Evolutionary conservation across 108 stramenopile genomes (phyloP).

Genomic region (Skeletonema grethae): DNA sequence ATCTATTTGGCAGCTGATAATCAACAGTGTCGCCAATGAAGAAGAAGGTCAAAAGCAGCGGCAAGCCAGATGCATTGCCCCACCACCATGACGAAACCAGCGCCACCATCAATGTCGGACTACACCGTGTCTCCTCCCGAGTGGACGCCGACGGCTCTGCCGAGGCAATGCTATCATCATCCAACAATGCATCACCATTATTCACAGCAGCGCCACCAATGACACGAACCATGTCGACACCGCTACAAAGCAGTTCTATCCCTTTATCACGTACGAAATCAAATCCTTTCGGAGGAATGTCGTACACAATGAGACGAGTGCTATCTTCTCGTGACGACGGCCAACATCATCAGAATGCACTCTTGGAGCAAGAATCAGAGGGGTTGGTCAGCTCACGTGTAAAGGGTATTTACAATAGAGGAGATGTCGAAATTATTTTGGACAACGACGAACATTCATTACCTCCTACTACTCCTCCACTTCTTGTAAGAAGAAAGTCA

Average conservation of each 20-base stretch:
- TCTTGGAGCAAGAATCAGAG: background rate
- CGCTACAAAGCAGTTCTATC: background rate
- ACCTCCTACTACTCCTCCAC: background rate
- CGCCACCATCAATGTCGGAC: background rate
- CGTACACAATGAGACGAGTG: background rate
- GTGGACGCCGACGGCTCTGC: conserved; percentile 5
- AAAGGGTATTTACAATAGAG: background rate
- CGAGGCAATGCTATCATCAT: conserved; percentile 1
- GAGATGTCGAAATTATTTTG: background rate
- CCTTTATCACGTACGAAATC: background rate
- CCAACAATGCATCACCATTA: background rate
- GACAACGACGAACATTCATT: background rate
- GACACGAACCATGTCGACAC: background rate
- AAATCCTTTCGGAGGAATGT: background rate
- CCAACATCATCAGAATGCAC: background rate
- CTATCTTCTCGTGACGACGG: conserved; percentile 9
- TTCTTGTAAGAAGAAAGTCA: background rate
- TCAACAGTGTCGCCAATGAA: background rate
- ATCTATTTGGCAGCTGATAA: background rate
- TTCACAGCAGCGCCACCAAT: background rate
- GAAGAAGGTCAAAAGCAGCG: background rate
- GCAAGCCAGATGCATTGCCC: background rate
- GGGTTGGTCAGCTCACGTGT: conserved; percentile 8
- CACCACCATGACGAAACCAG: background rate
- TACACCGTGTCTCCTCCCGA: conserved; percentile 4